Percentiles rank a stretch among this genome's conserved stretches.
Evolutionary conservation across 345 rosid species (phyloP).

Genomic region (Anastatica hierochuntica): DNA sequence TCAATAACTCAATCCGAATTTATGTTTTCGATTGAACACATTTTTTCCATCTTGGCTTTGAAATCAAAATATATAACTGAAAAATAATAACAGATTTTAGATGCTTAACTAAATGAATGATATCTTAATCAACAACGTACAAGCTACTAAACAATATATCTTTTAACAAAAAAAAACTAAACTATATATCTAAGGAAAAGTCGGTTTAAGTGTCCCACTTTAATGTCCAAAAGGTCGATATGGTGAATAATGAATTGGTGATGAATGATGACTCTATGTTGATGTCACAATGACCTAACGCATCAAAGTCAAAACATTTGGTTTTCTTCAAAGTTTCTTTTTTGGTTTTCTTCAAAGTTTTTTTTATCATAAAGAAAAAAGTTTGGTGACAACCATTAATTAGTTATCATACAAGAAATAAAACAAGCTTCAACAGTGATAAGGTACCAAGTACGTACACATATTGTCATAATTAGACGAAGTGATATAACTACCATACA

Average conservation of each 20-base stretch:
- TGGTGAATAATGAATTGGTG: background rate
- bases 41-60: too few species aligned
- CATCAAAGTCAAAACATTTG: constrained; percentile 21
- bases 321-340: too few species aligned
- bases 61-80: too few species aligned
- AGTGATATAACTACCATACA: background rate
- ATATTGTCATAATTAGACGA: background rate
- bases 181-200: background rate
- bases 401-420: too few species aligned
- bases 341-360: too few species aligned
- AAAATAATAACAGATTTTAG: constrained; percentile 8
- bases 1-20: too few species aligned
- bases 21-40: too few species aligned
- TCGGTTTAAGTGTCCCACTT: constrained; percentile 23
- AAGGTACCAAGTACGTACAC: too few species aligned
- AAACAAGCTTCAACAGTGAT: too few species aligned
- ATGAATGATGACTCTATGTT: constrained; percentile 13
- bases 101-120: constrained; percentile 11
- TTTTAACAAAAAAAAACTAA: too few species aligned
- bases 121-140: constrained; percentile 4
- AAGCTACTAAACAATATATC: background rate
- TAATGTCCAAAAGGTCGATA: constrained; percentile 3
- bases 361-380: too few species aligned
- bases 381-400: too few species aligned
- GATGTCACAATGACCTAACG: constrained; percentile 24